Evolutionary conservation across 2,329 filamentous ascomycete species (phyloP).

Genomic region (Aureobasidium sp.): DNA sequence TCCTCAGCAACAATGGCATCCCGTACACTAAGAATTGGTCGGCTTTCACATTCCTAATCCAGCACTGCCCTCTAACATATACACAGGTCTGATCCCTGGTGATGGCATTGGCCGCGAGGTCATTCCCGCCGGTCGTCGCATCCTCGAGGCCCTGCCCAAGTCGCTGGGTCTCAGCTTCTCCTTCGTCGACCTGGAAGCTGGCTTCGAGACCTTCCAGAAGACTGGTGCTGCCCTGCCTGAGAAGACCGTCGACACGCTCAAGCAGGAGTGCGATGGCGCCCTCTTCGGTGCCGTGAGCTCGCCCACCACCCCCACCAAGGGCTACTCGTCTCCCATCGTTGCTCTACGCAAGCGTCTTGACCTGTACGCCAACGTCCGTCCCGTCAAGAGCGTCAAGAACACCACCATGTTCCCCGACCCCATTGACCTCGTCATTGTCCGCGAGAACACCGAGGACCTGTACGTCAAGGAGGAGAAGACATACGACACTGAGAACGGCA

Average conservation of each 20-base stretch:
- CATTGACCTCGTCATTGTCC: slow-evolving; percentile 95
- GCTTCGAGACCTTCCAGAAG: slow-evolving; percentile 87
- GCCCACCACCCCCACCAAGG: slow-evolving; percentile 79
- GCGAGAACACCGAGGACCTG: slow-evolving; percentile 97
- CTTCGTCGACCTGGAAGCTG: slow-evolving; percentile 87
- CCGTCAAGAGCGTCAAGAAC: slow-evolving; percentile 72
- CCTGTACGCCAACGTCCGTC: slow-evolving; percentile 94
- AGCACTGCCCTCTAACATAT: slow-evolving; percentile 7
- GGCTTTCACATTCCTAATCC: slow-evolving; percentile 23
- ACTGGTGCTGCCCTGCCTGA: slow-evolving; percentile 85
- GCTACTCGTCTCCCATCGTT: slow-evolving; percentile 95
- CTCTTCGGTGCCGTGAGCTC: slow-evolving; percentile 94
- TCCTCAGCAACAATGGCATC: slow-evolving; percentile 47
- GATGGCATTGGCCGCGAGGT: slow-evolving; percentile 98
- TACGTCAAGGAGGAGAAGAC: slow-evolving; percentile 97
- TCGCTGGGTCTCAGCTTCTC: slow-evolving; percentile 89
- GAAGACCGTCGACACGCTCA: slow-evolving; percentile 80
- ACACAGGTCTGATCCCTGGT: slow-evolving; percentile 82
- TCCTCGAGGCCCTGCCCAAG: slow-evolving; percentile 88
- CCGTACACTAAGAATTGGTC: slow-evolving; percentile 62
- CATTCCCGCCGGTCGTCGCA: slow-evolving; percentile 82
- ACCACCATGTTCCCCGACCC: slow-evolving; percentile 51
- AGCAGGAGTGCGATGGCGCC: slow-evolving; percentile 87
- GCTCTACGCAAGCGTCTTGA: slow-evolving; percentile 91
- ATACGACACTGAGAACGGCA: slow-evolving; percentile 62